Base-by-base conservation (phyloP, 495 filamentous ascomycete genomes). In the Xylaria scruposa region DNA sequence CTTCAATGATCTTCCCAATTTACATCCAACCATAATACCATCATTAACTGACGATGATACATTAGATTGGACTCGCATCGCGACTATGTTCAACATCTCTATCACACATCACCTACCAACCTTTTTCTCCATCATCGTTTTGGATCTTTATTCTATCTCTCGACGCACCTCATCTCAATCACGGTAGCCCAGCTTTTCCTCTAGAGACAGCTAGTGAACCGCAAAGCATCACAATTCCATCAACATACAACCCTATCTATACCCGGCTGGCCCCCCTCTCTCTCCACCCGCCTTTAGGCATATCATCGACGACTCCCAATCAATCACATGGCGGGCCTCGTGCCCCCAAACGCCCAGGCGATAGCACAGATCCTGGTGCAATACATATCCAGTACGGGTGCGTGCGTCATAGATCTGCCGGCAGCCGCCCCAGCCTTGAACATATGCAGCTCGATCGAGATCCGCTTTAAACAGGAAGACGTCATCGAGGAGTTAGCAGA, bases 281-380 rank as follows among this genome's bases (percentile, higher is more conserved):
- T 8, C 26, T 13, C 38, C 38, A 13, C 38, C 10, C 38, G 10
- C 38, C 38, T 42, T 49, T 36, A 51, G 33, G 33, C 17, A 38
- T 60, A 19, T 10, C 4, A 59, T 36, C 56, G 38, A 49, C 40
- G 49, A 33, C 62, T 33, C 42, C 26, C 38, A 19, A 4, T 33
- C 40, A 29, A 6, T n/a, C 42, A 12, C 33, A 67, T 67, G 65
- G 49, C 65, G 31, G 47, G 65, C 65, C 65, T 67, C 1, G 47
- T 21, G 47, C 49, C 65, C 65, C 49, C 7, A 54, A 13, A 84
- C 70, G 3, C 79, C 73, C 72, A 81, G 78, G 31, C 74, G 71
- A 63, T 80, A 81, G 72, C 81, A 73, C 36, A 81, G 70, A 72
- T 83, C 80, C 15, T 81, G 73, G 31, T 73, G 51, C 42, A 62